These are phyloP conservation scores for Musa acuminata DNA, from an alignment of 176 grass and related monocot genomes.

Conservation along the genomic window DNA sequence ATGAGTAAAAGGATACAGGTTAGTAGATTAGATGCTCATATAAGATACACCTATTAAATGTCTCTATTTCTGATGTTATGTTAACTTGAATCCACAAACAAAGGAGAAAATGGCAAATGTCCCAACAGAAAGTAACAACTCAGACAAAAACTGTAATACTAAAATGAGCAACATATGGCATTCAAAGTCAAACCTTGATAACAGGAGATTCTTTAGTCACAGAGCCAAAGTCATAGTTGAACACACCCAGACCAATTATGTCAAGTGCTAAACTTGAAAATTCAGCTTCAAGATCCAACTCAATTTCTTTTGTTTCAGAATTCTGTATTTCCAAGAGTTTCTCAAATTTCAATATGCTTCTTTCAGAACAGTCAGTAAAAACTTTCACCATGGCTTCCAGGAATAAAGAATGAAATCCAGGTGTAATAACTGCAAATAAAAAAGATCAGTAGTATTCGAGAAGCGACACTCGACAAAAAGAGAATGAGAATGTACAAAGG, in stretches of 20 bases:
- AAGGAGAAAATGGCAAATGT: not conserved
- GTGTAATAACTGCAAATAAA: conserved; percentile 87
- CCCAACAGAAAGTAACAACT: not conserved
- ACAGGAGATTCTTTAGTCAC: conserved; percentile 96
- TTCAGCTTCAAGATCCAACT: conserved; percentile 85
- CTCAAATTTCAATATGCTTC: conserved; percentile 80
- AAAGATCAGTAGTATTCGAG: not conserved
- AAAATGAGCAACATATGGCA: not conserved
- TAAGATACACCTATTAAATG: too few relatives aligned
- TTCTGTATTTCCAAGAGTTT: conserved; percentile 34
- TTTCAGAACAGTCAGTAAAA: conserved; percentile 74
- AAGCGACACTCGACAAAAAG: not conserved
- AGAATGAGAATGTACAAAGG: not conserved
- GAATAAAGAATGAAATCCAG: conserved; percentile 84
- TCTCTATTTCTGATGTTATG: too few relatives aligned
- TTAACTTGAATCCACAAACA: not conserved
- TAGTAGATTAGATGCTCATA: too few relatives aligned
- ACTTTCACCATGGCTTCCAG: conserved; percentile 87
- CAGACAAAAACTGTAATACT: not conserved
- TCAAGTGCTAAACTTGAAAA: conserved; percentile 97
- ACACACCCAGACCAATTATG: conserved; percentile 91
- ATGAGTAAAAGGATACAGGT: too few relatives aligned
- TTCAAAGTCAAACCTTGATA: conserved; percentile 56
- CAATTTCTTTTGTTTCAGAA: conserved; percentile 27
- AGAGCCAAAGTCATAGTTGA: conserved; percentile 95